Base-by-base conservation (phyloP, 176 grass and related monocot genomes). In the Hyparrhenia diplandra region DNA sequence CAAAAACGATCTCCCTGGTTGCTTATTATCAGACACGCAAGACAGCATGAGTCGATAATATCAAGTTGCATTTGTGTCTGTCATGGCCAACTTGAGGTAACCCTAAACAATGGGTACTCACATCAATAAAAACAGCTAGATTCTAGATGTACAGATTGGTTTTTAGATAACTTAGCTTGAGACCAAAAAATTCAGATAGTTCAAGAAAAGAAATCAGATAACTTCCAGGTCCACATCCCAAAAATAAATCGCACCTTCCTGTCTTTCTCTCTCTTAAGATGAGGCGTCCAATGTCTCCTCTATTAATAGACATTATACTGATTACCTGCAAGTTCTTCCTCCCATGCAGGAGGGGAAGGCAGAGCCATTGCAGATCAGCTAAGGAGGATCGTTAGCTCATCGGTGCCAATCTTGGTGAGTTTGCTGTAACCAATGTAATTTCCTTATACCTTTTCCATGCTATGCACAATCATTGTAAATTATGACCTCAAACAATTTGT, bases 231-330 rank as follows among this genome's bases (percentile, higher is more conserved):
- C 17, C 58, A 77, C 72, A 72, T 77, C 17, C 82, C 78, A 78
- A 85, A 89, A 85, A 85, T 85, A 89, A 89, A 71, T 74, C 17
- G 12, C 21, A 24, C 58, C 71, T 65, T 85, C 43, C 67, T 65
- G 11, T 77, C 37, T 85, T 18, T 76, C 66, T 66, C 71, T 60
- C 71, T 71, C 40, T 72, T 29, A 81, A 64, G 61, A 80, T 16
- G 77, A 64, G 25, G 39, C 24, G 64, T 75, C 71, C 41, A 52
- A 58, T 82, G 62, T 45, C 71, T 60, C 35, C 45, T 59, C 87
- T 89, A 89, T 85, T 85, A 77, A 82, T 89, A 89, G 78, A 47
- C 66, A 62, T 27, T 49, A 54, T 71, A 54, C 58, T 82, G 36
- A 63, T 66, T 35, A 77, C 73, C 77, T 58, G 64, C 64, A 69